These are phyloP conservation scores for Bryoerythrophyllum caledonicum DNA, from an alignment of 225 moss, liverwort and hornwort species.

Conservation along the genomic window DNA sequence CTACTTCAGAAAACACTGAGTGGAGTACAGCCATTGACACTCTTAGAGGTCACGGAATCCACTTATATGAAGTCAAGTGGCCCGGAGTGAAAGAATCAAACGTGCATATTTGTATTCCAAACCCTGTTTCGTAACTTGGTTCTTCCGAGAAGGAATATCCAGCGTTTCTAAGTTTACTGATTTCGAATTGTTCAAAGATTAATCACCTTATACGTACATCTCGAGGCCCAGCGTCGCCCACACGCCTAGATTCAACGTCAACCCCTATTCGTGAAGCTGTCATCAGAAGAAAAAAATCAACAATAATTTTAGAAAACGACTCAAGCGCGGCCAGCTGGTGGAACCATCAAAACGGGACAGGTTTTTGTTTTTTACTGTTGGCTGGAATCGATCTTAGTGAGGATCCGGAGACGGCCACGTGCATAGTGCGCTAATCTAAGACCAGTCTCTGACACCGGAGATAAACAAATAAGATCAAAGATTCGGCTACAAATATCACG, in stretches of 20 bases:
- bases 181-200: neutral
- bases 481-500: neutral
- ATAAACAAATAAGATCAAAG: neutral
- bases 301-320: neutral
- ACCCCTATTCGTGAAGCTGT: neutral
- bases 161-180: neutral
- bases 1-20: neutral
- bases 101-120: neutral
- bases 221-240: neutral
- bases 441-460: neutral
- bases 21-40: neutral
- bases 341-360: neutral
- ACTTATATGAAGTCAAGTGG: conserved; percentile 1
- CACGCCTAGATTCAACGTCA: no score
- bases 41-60: neutral
- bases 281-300: neutral
- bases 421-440: neutral
- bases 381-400: neutral
- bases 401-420: neutral
- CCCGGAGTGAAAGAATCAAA: neutral
- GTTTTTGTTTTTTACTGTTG: conserved; percentile 4
- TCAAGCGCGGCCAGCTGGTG: conserved; percentile 6
- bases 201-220: neutral
- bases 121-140: no score
- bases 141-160: neutral